phyloP scores from a whole-genome alignment of 176 grass and related monocot genomes.

The Triticum urartu region DNA sequence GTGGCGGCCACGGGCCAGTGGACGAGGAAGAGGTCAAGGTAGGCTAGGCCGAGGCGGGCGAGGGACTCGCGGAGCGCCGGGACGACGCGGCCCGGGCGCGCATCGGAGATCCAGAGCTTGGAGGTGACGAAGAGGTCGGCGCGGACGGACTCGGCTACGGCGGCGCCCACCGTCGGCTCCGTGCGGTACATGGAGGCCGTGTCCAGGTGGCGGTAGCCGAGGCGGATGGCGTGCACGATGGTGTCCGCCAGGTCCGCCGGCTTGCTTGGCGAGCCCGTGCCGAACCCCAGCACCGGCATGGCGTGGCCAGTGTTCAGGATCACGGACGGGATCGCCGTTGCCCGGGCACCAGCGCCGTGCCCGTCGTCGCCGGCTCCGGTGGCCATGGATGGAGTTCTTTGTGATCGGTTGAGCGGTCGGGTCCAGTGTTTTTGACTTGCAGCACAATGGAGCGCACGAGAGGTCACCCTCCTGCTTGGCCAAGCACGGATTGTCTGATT shows the following conservation, averaged over 20 bases:
- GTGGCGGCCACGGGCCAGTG: slow-evolving; percentile 53
- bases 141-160: slow-evolving; percentile 39
- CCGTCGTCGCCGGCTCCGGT: background rate
- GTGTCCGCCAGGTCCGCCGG: slow-evolving; percentile 26
- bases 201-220: slow-evolving; percentile 66
- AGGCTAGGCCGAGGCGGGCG: slow-evolving; percentile 47
- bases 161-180: slow-evolving; percentile 44
- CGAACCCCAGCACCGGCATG: slow-evolving; percentile 49
- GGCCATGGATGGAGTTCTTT: slow-evolving; percentile 3
- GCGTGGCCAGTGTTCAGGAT: slow-evolving; percentile 39
- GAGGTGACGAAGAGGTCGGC: slow-evolving; percentile 54
- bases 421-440: background rate
- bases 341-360: background rate
- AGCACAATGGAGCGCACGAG: too few relatives aligned
- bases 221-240: slow-evolving; percentile 24
- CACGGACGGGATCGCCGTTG: slow-evolving; percentile 20
- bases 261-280: slow-evolving; percentile 35
- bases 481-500: too few relatives aligned
- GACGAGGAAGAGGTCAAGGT: slow-evolving; percentile 79
- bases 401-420: background rate
- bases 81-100: slow-evolving; percentile 39
- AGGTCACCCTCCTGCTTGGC: too few relatives aligned
- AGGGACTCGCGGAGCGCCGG: slow-evolving; percentile 53
- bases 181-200: slow-evolving; percentile 46
- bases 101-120: slow-evolving; percentile 53